phyloP scores from a whole-genome alignment of 257 asterid species.

The Lavandula angustifolia region DNA sequence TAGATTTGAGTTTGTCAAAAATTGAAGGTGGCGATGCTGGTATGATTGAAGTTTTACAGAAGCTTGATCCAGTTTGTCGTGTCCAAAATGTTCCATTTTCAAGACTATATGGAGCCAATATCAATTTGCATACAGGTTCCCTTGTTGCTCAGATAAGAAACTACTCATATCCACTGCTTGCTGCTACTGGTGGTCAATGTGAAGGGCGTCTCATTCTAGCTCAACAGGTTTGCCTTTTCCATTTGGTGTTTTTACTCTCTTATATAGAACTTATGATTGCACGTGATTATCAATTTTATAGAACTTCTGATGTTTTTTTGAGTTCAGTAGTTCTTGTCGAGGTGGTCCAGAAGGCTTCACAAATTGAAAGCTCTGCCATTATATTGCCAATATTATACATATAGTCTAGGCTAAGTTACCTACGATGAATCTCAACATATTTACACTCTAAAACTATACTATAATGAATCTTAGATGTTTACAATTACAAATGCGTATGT shows the following conservation, averaged over 20 bases:
- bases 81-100: conserved; percentile 88
- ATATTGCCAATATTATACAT: no score
- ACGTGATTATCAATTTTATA: conserved; percentile 27
- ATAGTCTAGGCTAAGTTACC: no score
- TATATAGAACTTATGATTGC: conserved; percentile 13
- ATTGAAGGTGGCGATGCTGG: conserved; percentile 99
- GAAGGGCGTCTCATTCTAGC: conserved; percentile 94
- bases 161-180: conserved; percentile 81
- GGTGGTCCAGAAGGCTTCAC: no score
- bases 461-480: no score
- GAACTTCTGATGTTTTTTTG: conserved; percentile 19
- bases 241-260: conserved; percentile 24
- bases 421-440: no score
- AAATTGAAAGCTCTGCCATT: no score
- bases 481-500: no score
- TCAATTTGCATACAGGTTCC: conserved; percentile 67
- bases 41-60: conserved; percentile 92
- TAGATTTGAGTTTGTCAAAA: conserved; percentile 72
- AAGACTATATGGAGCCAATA: conserved; percentile 89
- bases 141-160: conserved; percentile 80
- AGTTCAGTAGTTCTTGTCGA: no score
- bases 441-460: no score
- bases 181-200: conserved; percentile 86
- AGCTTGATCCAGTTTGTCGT: conserved; percentile 95
- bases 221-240: conserved; percentile 75